Conservation (phyloP, 2,329 filamentous ascomycete species). For the Alternaria tenuissima region DNA sequence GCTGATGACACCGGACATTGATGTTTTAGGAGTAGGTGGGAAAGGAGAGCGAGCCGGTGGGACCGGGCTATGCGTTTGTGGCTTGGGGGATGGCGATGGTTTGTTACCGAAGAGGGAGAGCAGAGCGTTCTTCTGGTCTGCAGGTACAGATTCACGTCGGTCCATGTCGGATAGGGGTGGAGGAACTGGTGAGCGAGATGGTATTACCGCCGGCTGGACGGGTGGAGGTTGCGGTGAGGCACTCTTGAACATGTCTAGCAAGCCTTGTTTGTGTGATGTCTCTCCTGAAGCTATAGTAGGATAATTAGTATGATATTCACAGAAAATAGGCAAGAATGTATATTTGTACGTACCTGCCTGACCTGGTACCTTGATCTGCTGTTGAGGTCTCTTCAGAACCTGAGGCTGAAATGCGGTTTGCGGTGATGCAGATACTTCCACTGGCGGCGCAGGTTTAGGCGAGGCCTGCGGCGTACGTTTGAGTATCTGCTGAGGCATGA, state of each 20-base stretch:
- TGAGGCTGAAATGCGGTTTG: slow-evolving; percentile 45
- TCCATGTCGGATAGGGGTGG: slow-evolving; percentile 26
- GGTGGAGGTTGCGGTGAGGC: slow-evolving; percentile 24
- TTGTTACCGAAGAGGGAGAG: slow-evolving; percentile 49
- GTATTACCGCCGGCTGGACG: slow-evolving; percentile 9
- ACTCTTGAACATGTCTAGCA: slow-evolving; percentile 33
- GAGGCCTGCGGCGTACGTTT: slow-evolving; percentile 26
- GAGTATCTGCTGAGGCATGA: slow-evolving; percentile 41
- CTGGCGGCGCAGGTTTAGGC: slow-evolving; percentile 10
- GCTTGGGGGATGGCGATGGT: slow-evolving; percentile 21
- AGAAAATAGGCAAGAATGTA: no score
- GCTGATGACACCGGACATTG: slow-evolving; percentile 48
- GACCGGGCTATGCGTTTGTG: slow-evolving; percentile 27
- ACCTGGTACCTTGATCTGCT: slow-evolving; percentile 25
- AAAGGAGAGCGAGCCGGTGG: slow-evolving; percentile 30
- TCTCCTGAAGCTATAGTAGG: slow-evolving; percentile 7
- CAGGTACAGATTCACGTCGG: slow-evolving; percentile 36
- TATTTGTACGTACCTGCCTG: slow-evolving; percentile 1
- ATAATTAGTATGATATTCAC: neutral
- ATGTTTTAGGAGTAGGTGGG: slow-evolving; percentile 40
- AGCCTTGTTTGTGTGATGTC: slow-evolving; percentile 29
- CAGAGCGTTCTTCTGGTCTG: slow-evolving; percentile 46
- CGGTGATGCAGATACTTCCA: slow-evolving; percentile 20
- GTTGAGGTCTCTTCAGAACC: slow-evolving; percentile 47
- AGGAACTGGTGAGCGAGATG: slow-evolving; percentile 21